phyloP scores from a whole-genome alignment of 2,329 filamentous ascomycete species.

The Cylindrodendrum hubeiense region DNA sequence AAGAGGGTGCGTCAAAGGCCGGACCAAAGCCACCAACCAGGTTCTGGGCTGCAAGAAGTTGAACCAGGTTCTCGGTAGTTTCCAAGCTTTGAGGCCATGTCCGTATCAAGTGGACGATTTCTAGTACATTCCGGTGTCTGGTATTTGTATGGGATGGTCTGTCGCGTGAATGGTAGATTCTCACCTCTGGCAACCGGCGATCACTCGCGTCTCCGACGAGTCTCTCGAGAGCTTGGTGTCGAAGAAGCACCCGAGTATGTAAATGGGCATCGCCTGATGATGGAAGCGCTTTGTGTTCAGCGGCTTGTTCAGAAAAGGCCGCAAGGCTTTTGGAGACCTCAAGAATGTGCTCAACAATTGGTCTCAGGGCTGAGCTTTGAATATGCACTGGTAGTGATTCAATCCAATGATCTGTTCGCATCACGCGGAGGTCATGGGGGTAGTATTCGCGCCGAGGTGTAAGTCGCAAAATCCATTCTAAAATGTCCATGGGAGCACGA shows the following conservation, averaged over 20 bases:
- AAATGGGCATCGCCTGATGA: conserved; percentile 31
- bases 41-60: conserved; percentile 25
- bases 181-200: conserved; percentile 17
- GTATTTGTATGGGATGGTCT: conserved; percentile 34
- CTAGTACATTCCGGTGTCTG: conserved; percentile 39
- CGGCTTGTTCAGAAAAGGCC: conserved; percentile 32
- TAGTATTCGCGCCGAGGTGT: conserved; percentile 52
- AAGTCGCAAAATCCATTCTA: conserved; percentile 40
- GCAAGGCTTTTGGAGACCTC: conserved; percentile 43
- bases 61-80: conserved; percentile 34
- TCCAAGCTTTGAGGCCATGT: conserved; percentile 35
- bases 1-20: conserved; percentile 29
- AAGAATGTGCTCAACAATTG: conserved; percentile 48
- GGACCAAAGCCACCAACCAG: conserved; percentile 34
- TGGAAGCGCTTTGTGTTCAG: conserved; percentile 16
- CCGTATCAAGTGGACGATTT: conserved; percentile 28
- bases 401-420: conserved; percentile 51
- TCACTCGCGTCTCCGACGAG: conserved; percentile 17
- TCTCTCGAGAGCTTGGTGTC: conserved; percentile 35
- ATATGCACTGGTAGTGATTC: conserved; percentile 41
- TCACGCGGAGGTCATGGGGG: conserved; percentile 48
- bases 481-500: conserved; percentile 4
- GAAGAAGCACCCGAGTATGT: conserved; percentile 30
- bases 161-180: conserved; percentile 34
- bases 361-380: conserved; percentile 52